These are phyloP conservation scores for Piloderma croceum DNA, from an alignment of 768 basidiomycete species.

Conservation along the genomic window DNA sequence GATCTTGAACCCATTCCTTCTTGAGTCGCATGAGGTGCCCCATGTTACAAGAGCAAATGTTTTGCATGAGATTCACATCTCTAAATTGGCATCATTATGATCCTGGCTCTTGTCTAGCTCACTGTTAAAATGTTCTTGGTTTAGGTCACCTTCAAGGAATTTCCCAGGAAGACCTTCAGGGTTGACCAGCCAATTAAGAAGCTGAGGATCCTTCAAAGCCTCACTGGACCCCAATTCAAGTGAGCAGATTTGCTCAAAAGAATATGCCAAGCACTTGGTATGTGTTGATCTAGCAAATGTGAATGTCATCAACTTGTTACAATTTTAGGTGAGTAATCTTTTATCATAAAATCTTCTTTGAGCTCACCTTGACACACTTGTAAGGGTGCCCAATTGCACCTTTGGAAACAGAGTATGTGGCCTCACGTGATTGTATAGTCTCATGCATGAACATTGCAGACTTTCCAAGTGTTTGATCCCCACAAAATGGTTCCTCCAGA, in stretches of 20 bases:
- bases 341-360: too few species aligned
- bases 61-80: conserved; percentile 23
- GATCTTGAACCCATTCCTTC: conserved; percentile 18
- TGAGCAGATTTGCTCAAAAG: conserved; percentile 25
- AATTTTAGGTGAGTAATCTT: too few species aligned
- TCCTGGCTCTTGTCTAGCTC: conserved; percentile 23
- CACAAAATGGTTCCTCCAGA: conserved; percentile 7
- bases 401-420: conserved; percentile 20
- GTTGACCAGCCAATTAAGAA: conserved; percentile 21
- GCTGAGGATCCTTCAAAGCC: conserved; percentile 12
- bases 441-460: conserved; percentile 22
- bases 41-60: too few species aligned
- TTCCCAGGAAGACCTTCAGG: conserved; percentile 18
- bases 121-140: conserved; percentile 31
- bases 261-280: conserved; percentile 26
- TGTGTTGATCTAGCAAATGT: conserved; percentile 30
- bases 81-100: conserved; percentile 24
- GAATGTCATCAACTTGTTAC: conserved; percentile 28
- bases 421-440: conserved; percentile 21
- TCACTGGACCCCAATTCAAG: conserved; percentile 27
- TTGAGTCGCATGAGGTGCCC: conserved; percentile 28
- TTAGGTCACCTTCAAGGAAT: conserved; percentile 24
- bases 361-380: conserved; percentile 28
- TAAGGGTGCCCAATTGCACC: conserved; percentile 30
- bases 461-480: conserved; percentile 22